These are phyloP conservation scores for Colletotrichum paranaense DNA, from an alignment of 2,329 filamentous ascomycete species.

Conservation along the genomic window DNA sequence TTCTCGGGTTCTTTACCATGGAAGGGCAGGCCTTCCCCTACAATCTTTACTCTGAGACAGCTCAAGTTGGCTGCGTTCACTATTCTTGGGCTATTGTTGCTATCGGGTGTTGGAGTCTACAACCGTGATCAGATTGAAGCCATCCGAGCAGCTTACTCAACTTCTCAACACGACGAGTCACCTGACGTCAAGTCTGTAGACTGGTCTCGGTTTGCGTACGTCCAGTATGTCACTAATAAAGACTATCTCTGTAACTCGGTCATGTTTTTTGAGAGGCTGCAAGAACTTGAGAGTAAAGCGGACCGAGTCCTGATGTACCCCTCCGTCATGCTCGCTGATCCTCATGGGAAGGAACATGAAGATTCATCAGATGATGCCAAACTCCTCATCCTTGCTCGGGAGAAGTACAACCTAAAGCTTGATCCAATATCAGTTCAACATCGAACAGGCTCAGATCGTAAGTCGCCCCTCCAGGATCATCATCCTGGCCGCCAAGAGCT, in stretches of 20 bases:
- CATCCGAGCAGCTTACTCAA: background rate
- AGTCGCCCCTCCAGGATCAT: constrained; percentile 16
- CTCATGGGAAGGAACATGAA: constrained; percentile 40
- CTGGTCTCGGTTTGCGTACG: constrained; percentile 59
- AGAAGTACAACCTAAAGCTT: constrained; percentile 57
- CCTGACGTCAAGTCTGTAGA: constrained; percentile 36
- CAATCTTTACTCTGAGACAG: background rate
- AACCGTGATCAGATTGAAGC: background rate
- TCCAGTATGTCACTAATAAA: constrained; percentile 60
- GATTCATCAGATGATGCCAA: constrained; percentile 43
- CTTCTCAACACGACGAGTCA: background rate
- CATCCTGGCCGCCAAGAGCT: background rate
- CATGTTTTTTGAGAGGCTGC: constrained; percentile 60
- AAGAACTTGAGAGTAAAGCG: constrained; percentile 53
- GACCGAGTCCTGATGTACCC: constrained; percentile 61
- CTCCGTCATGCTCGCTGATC: constrained; percentile 46
- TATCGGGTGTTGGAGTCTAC: background rate
- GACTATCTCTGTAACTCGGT: constrained; percentile 62
- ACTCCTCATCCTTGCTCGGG: constrained; percentile 54
- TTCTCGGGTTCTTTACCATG: background rate
- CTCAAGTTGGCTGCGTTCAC: background rate
- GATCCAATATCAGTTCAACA: constrained; percentile 54
- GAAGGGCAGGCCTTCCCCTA: background rate
- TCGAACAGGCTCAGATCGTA: constrained; percentile 49
- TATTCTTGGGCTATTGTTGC: background rate